phyloP scores from a whole-genome alignment of 495 filamentous ascomycete genomes.

The Neurospora terricola region DNA sequence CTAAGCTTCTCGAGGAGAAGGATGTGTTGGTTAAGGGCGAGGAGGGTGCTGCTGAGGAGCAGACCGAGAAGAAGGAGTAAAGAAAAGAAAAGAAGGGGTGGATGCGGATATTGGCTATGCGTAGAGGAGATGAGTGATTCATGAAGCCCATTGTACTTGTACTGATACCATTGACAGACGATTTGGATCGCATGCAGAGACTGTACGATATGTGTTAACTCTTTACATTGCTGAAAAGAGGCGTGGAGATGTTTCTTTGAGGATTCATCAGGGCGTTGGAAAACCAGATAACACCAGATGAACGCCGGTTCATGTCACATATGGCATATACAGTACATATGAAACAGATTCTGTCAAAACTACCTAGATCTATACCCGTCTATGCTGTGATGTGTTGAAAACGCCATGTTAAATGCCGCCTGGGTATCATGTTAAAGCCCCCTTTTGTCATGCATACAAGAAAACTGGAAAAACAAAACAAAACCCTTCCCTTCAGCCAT shows the following conservation, averaged over 20 bases:
- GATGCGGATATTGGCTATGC: not conserved
- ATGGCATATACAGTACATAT: not conserved
- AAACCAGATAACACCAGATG: not conserved
- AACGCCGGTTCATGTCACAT: not conserved
- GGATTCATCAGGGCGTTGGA: not conserved
- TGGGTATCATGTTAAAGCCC: constrained; percentile 18
- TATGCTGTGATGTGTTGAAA: not conserved
- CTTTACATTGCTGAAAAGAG: not conserved
- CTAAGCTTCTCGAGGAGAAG: constrained; percentile 86
- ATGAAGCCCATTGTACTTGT: not conserved
- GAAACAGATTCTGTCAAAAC: not conserved
- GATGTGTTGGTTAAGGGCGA: constrained; percentile 46
- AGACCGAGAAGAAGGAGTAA: constrained; percentile 15
- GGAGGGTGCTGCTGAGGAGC: constrained; percentile 2
- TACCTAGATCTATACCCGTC: not conserved
- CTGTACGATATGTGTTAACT: not conserved
- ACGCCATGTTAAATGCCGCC: constrained; percentile 19
- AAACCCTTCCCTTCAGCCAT: not conserved
- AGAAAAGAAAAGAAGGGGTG: not conserved
- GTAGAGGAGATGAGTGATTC: not conserved
- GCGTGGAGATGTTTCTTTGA: not conserved
- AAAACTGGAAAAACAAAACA: not conserved
- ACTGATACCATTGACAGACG: not conserved
- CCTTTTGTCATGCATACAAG: not conserved
- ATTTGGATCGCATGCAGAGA: not conserved